Evolutionary conservation across 2,329 filamentous ascomycete species (phyloP), one percentile per base, ranked within the genome.

Genomic region (Canariomyces notabilis): DNA sequence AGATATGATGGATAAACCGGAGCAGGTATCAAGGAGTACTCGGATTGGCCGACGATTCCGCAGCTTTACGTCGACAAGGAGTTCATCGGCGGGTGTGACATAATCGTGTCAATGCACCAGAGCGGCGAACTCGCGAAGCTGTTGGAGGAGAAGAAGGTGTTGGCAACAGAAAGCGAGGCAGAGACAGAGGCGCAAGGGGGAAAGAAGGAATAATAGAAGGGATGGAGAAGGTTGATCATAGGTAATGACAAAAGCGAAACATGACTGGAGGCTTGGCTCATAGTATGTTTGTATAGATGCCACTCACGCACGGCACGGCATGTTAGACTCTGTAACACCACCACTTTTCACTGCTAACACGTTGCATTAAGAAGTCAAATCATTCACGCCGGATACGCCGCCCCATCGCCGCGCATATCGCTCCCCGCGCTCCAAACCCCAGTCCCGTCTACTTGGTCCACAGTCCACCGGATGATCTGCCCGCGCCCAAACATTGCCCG

Each of bases 11-110:
- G 32, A 20, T 56, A 90, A n/a, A n/a, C n/a, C n/a, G n/a, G n/a
- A n/a, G n/a, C n/a, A n/a, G 91, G 93, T 42, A 95, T 98, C 73
- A 98, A 98, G 72, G 91, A 98, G 70, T 98, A 93, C 75, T 95
- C 90, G 2, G 93, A 97, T 65, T 98, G 93, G 93, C 93, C 93
- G 12, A 98, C 93, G 16, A 97, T 98, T 64, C 93, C 93, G 6
- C 93, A 98, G 68, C 77, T 98, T 15, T 98, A 97, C 69, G 76
- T 98, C 42, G 82, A 94, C 53, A 91, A 91, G 71, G 91, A 98
- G 66, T 98, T 98, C 64, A 76, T 98, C 37, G 93, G 93, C 45
- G 93, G 93, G n/a, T 96, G 90, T 65, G 93, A 98, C 67, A 98
- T 98, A 55, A 68, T 98, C 59, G 85, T 97, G 65, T 86, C 85